Conservation (phyloP, 2,329 filamentous ascomycete genomes). For the Ascochyta koolunga region DNA sequence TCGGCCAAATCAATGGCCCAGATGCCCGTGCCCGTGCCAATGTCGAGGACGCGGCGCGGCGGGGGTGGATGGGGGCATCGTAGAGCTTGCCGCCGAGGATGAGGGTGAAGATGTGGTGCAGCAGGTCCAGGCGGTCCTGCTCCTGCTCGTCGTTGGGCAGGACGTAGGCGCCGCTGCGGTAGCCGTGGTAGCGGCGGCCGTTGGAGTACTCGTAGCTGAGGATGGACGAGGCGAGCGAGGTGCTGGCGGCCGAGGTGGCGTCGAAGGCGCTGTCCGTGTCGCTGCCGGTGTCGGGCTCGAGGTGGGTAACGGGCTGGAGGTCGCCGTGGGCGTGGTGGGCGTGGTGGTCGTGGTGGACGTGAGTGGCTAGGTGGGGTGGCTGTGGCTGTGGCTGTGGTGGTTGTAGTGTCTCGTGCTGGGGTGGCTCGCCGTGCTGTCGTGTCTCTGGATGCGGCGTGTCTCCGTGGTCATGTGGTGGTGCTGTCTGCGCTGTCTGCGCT, state of each 20-base stretch:
- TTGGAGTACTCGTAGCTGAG: slow-evolving; percentile 48
- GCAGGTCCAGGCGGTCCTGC: slow-evolving; percentile 47
- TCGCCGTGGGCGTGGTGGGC: slow-evolving; percentile 13
- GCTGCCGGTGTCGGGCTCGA: slow-evolving; percentile 35
- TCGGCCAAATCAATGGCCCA: slow-evolving; percentile 50
- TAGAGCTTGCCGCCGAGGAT: slow-evolving; percentile 46
- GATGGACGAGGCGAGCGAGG: slow-evolving; percentile 46
- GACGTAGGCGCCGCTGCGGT: slow-evolving; percentile 42
- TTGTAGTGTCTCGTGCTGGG: not conserved
- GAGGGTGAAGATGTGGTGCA: slow-evolving; percentile 48
- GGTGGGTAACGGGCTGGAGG: slow-evolving; percentile 35
- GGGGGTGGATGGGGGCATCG: slow-evolving; percentile 36
- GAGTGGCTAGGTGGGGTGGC: too few species aligned
- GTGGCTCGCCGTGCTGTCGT: not conserved
- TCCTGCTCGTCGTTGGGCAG: slow-evolving; percentile 49
- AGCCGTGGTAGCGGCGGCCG: slow-evolving; percentile 48
- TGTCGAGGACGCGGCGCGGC: slow-evolving; percentile 39
- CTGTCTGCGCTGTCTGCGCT: not conserved
- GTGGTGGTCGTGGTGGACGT: not conserved
- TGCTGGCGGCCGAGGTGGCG: slow-evolving; percentile 32
- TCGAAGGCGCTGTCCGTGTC: slow-evolving; percentile 43
- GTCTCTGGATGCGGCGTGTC: not conserved
- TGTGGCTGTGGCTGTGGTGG: not conserved
- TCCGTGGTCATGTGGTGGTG: not conserved
- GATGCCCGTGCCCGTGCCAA: slow-evolving; percentile 51